Base-by-base conservation (phyloP, 345 rosid genomes). In the Aquilaria malaccensis region DNA sequence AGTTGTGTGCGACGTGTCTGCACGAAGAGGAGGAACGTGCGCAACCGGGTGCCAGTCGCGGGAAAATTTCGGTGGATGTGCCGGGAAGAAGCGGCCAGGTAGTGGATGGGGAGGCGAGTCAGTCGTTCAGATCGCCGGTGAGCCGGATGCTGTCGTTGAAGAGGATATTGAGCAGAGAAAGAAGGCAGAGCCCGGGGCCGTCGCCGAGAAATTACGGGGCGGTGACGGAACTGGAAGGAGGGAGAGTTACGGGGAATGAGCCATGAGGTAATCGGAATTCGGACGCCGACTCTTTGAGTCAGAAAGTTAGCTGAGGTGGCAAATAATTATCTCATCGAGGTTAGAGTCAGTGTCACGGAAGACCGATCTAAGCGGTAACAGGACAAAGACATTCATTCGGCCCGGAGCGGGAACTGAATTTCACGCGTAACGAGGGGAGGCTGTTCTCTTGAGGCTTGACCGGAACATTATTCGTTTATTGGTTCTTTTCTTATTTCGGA, bases 71-170 rank as follows among this genome's bases (percentile, higher is more conserved):
- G 50, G 67, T 75, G 43, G 74, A 72, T 52, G 73, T 79, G 3
- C 80, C 83, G 33, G 65, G 59, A 31, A 79, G 77, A 58, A 72
- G 58, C 30, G 29, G 33, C 2, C 47, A 13, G 10, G 88, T 74
- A 55, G 67, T 81, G 0, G 65, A 66, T 7, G 66, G 66, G 11
- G 79, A 71, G 52, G 66, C 75, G 66, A 76, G 56, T 73, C 80
- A 71, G n/a, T 68, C 84, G 55, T 82, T 66, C 11, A 74, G 77
- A 56, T 86, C 93, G 33, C 87, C 87, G 11, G 74, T 76, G 81
- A 70, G 76, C 65, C 78, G 86, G 13, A 76, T 84, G 83, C 22
- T 84, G 54, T 84, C 95, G 6, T 77, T 84, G 13, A 82, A 54
- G 64, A 71, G 86, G 67, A 80, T 87, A 54, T 9, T 87, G 29